Evolutionary conservation across 345 rosid species (phyloP).

Genomic region (Ceriops tagal): DNA sequence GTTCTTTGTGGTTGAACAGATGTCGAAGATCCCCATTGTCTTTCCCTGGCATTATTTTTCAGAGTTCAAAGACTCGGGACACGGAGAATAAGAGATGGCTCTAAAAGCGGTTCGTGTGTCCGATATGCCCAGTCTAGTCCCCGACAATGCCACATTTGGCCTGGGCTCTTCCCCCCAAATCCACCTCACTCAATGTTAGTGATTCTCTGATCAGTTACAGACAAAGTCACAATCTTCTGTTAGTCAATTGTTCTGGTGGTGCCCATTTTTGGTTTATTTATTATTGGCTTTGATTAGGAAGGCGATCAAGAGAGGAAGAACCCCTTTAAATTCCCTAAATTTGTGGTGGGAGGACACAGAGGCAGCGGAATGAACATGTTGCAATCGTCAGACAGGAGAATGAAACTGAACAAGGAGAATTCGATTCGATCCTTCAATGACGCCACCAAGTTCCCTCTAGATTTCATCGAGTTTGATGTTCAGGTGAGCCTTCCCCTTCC

Average conservation of each 20-base stretch:
- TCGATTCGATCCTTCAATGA: constrained; percentile 23
- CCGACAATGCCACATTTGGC: constrained; percentile 27
- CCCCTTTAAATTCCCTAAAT: constrained; percentile 11
- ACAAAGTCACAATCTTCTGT: background rate
- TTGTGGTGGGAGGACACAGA: constrained; percentile 30
- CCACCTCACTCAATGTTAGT: constrained; percentile 26
- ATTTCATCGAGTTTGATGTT: constrained; percentile 32
- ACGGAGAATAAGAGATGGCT: constrained; percentile 27
- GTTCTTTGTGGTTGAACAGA: background rate
- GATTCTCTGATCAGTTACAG: background rate
- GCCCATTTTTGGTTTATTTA: background rate
- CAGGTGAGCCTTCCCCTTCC: constrained; percentile 12
- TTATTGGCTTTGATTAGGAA: constrained; percentile 1
- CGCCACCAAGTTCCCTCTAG: constrained; percentile 18
- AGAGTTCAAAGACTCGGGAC: background rate
- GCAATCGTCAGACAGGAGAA: constrained; percentile 23
- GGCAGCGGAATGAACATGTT: constrained; percentile 33
- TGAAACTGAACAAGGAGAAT: constrained; percentile 28
- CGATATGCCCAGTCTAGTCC: constrained; percentile 41
- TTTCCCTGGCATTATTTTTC: background rate
- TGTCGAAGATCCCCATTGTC: background rate
- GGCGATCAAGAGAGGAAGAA: background rate
- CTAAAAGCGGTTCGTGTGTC: constrained; percentile 43
- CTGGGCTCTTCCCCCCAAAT: constrained; percentile 15
- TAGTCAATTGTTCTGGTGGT: background rate